Conservation (phyloP, 2,329 filamentous ascomycete genomes). For the Pseudopithomyces maydicus region DNA sequence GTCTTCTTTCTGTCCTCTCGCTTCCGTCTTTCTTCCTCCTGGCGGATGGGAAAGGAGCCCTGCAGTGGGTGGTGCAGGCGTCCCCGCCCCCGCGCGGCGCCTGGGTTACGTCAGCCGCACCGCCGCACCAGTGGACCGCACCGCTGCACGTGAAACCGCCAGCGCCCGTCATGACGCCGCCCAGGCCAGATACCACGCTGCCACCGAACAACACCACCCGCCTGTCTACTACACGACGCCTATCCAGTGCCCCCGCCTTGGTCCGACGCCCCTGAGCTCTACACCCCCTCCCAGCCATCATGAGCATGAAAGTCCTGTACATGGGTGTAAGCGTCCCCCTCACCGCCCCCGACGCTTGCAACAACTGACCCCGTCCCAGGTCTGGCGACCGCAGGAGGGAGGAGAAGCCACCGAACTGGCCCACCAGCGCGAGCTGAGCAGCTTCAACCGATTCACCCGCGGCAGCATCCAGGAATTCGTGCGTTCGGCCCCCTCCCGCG, state of each 20-base stretch:
- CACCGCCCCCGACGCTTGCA: slow-evolving; percentile 19
- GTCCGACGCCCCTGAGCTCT: background rate
- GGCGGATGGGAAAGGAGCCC: no score
- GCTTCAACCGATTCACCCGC: slow-evolving; percentile 77
- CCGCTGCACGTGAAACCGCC: slow-evolving; percentile 5
- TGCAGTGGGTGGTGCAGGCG: slow-evolving; percentile 18
- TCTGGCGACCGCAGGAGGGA: slow-evolving; percentile 65
- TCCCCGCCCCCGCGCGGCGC: slow-evolving; percentile 30
- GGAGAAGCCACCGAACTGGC: slow-evolving; percentile 78
- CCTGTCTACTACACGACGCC: background rate
- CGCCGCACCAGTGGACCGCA: slow-evolving; percentile 11
- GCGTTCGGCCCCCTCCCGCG: slow-evolving; percentile 13
- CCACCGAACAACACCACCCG: background rate
- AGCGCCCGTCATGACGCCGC: slow-evolving; percentile 9
- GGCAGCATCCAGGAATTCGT: slow-evolving; percentile 48
- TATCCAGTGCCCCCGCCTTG: background rate
- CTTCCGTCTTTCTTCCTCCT: no score
- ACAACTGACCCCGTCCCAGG: slow-evolving; percentile 54
- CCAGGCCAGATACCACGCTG: slow-evolving; percentile 3
- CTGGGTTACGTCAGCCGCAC: slow-evolving; percentile 24
- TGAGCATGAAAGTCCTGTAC: slow-evolving; percentile 80
- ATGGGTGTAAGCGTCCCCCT: slow-evolving; percentile 71
- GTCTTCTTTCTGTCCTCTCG: no score
- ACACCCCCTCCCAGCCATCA: slow-evolving; percentile 24
- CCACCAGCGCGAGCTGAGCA: slow-evolving; percentile 76